Conservation (phyloP, 1,284 basidiomycete species). For the Takashimella tepidaria region DNA sequence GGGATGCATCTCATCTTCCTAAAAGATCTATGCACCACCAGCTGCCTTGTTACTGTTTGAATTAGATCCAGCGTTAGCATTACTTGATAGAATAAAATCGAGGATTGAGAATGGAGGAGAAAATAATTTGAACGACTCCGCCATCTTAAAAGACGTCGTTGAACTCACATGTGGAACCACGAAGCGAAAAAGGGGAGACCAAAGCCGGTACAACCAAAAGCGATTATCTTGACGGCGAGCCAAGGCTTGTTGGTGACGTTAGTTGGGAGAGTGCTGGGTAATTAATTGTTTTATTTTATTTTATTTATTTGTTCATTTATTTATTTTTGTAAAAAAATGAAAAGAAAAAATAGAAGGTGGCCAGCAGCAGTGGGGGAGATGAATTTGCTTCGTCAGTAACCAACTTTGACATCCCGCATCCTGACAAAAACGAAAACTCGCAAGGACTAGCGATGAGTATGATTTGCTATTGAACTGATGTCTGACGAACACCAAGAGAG, state of each 20-base stretch:
- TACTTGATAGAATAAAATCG: background rate
- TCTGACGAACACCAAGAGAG: background rate
- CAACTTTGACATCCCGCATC: too few species aligned
- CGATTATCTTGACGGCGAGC: slow-evolving; percentile 35
- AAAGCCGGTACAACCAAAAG: slow-evolving; percentile 20
- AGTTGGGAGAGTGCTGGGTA: slow-evolving; percentile 42
- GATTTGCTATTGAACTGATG: too few species aligned
- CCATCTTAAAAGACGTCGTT: background rate
- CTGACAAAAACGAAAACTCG: too few species aligned
- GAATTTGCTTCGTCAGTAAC: too few species aligned
- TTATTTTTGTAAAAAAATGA: too few species aligned
- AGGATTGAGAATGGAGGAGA: background rate
- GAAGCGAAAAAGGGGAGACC: slow-evolving; percentile 16
- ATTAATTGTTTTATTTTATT: too few species aligned
- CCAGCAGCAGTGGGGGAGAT: too few species aligned
- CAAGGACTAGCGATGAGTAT: too few species aligned
- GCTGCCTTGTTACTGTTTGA: background rate
- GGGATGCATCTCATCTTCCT: background rate
- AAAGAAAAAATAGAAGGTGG: too few species aligned
- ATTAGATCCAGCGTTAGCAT: background rate
- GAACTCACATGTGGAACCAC: slow-evolving; percentile 4
- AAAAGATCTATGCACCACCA: background rate
- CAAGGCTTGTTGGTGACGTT: slow-evolving; percentile 33
- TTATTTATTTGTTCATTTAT: too few species aligned
- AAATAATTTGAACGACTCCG: too few species aligned